These are phyloP conservation scores for Penicillium fimorum DNA, from an alignment of 495 filamentous ascomycete genomes.

Conservation along the genomic window DNA sequence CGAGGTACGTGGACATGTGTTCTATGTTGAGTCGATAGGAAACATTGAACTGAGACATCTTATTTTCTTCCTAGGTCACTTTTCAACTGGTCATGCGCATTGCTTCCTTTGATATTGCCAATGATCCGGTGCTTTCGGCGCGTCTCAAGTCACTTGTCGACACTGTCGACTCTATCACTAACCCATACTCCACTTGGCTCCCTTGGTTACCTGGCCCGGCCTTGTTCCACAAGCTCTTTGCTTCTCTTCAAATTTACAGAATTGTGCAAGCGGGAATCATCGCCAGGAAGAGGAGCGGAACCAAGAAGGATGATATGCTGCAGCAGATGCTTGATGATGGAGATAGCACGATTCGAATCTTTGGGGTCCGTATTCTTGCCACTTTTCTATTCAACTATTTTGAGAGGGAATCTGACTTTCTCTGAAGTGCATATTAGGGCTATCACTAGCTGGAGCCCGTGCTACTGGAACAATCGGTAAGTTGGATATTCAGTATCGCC, in stretches of 20 bases:
- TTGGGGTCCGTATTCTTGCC: neutral
- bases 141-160: slow-evolving; percentile 5
- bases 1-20: neutral
- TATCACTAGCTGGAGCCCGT: slow-evolving; percentile 12
- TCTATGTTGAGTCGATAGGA: too few species aligned
- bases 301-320: slow-evolving; percentile 2
- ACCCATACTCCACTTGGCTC: neutral
- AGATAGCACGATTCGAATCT: slow-evolving; percentile 6
- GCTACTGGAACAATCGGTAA: slow-evolving; percentile 12
- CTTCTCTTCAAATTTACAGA: neutral
- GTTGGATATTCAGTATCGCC: neutral
- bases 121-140: neutral
- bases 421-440: slow-evolving; percentile 8
- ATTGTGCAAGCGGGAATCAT: neutral
- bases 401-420: neutral
- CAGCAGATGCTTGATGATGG: slow-evolving; percentile 13
- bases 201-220: slow-evolving; percentile 3
- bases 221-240: slow-evolving; percentile 1
- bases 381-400: neutral
- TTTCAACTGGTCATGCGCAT: slow-evolving; percentile 6
- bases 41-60: neutral
- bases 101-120: slow-evolving; percentile 6
- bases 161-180: neutral
- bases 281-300: neutral
- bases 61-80: neutral